Conservation (phyloP, 768 basidiomycete genomes). For the Boletus fagicola region DNA sequence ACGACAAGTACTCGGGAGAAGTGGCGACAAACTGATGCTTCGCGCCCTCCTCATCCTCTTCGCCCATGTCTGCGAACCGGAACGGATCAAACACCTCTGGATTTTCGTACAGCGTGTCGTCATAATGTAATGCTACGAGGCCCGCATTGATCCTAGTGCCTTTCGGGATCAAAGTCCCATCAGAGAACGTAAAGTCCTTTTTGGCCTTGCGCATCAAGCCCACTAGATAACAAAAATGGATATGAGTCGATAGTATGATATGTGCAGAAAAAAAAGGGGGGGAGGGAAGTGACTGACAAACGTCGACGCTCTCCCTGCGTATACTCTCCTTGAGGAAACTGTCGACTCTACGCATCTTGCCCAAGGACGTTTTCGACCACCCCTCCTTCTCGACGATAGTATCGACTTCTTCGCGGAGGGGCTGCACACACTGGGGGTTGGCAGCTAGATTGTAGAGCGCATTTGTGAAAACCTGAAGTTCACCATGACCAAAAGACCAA, state of each 20-base stretch:
- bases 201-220: constrained; percentile 32
- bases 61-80: constrained; percentile 42
- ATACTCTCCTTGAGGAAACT: constrained; percentile 39
- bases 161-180: constrained; percentile 35
- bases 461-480: neutral
- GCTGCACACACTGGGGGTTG: constrained; percentile 10
- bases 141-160: constrained; percentile 19
- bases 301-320: constrained; percentile 26
- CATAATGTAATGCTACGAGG: constrained; percentile 3
- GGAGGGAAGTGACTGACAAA: neutral
- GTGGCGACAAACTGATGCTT: constrained; percentile 38
- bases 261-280: neutral
- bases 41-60: constrained; percentile 30
- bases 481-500: neutral
- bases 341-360: constrained; percentile 35
- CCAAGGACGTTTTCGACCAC: constrained; percentile 10
- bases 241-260: too few species aligned
- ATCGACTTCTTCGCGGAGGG: constrained; percentile 38
- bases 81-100: constrained; percentile 43
- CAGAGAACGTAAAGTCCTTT: constrained; percentile 34
- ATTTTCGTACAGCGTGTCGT: constrained; percentile 28
- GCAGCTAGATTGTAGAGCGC: neutral
- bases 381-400: neutral
- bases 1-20: constrained; percentile 32
- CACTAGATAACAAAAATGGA: constrained; percentile 13